Percentiles rank a stretch among this genome's conserved stretches.
Conservation (phyloP, 371 early-diverging fungal species). For the Furculomyces boomerangus region DNA sequence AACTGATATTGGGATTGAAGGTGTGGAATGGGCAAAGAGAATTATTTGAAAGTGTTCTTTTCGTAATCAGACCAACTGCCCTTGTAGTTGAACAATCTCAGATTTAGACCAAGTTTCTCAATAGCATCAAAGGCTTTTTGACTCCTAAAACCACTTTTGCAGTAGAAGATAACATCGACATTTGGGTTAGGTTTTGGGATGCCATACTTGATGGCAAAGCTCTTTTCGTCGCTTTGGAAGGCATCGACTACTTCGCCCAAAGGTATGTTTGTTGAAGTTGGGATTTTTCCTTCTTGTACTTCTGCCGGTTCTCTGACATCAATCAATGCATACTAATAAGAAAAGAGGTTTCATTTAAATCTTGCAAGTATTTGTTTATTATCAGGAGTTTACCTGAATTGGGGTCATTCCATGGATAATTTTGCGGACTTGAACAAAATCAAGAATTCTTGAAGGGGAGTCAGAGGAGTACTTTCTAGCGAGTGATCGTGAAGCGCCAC, state of each 20-base stretch:
- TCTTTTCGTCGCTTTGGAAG: conserved; percentile 23
- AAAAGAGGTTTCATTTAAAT: no score
- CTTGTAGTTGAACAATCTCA: conserved; percentile 27
- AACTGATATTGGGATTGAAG: no score
- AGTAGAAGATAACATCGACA: conserved; percentile 33
- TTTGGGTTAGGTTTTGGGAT: conserved; percentile 23
- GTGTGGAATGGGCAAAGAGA: no score
- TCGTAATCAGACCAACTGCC: conserved; percentile 42
- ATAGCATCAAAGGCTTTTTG: conserved; percentile 30
- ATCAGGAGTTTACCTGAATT: background rate
- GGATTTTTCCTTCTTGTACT: conserved; percentile 30
- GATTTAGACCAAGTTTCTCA: conserved; percentile 15
- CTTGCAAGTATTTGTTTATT: no score
- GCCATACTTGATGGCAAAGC: conserved; percentile 32
- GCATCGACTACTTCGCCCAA: conserved; percentile 34
- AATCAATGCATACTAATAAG: conserved; percentile 25
- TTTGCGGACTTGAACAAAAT: background rate
- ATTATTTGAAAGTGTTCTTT: conserved; percentile 13
- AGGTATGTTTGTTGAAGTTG: conserved; percentile 37
- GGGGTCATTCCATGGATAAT: background rate
- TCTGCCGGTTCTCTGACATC: conserved; percentile 42
- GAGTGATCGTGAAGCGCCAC: no score
- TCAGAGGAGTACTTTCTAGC: no score
- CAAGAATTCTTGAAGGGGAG: background rate
- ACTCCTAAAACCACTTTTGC: conserved; percentile 39